These are phyloP conservation scores for Colletotrichum scovillei DNA, from an alignment of 2,329 filamentous ascomycete species.

Conservation along the genomic window DNA sequence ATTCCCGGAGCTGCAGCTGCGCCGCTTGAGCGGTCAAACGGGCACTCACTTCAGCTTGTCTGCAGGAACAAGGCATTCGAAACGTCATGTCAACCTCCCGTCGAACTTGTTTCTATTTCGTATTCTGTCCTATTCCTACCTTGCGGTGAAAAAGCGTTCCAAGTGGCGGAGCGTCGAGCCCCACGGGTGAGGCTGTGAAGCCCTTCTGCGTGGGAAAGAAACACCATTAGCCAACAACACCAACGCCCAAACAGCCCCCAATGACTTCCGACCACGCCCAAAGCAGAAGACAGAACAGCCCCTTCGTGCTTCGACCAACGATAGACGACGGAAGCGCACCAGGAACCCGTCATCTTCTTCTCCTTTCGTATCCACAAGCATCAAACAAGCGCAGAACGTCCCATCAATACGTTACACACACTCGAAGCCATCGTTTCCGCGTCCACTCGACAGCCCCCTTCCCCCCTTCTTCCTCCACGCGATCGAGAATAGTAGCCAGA, in stretches of 20 bases:
- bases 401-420: constrained; percentile 1
- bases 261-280: neutral
- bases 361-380: neutral
- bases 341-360: neutral
- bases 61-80: constrained; percentile 18
- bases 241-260: neutral
- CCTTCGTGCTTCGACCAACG: neutral
- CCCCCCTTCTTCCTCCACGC: neutral
- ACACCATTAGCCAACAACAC: neutral
- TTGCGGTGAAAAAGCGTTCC: neutral
- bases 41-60: neutral
- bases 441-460: neutral
- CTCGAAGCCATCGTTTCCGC: neutral
- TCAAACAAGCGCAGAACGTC: constrained; percentile 1
- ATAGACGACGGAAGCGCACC: neutral
- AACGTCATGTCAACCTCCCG: neutral
- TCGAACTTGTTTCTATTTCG: neutral
- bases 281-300: neutral
- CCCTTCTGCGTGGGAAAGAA: neutral
- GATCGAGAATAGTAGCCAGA: constrained; percentile 16
- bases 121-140: neutral
- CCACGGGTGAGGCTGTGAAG: constrained; percentile 30
- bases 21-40: neutral
- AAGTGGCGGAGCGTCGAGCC: neutral
- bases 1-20: neutral